A percentile compares a stretch with the other conserved stretches of the same genome.
These are phyloP conservation scores for Phaeoacremonium minimum DNA, from an alignment of 2,329 filamentous ascomycete species.

Conservation along the genomic window DNA sequence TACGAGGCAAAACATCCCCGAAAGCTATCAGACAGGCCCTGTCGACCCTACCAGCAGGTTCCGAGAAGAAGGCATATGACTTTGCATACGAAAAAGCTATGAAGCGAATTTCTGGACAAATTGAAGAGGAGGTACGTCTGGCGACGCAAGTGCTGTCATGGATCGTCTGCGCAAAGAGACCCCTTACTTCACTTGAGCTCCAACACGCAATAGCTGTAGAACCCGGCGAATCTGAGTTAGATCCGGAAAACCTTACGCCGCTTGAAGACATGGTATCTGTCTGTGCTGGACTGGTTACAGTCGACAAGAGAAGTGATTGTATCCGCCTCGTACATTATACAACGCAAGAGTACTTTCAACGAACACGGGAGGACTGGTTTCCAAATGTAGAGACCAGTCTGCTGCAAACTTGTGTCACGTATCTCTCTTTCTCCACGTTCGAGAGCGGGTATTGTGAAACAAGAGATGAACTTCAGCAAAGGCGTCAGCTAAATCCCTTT, in stretches of 20 bases:
- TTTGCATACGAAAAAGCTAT: constrained; percentile 35
- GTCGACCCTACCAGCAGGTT: background rate
- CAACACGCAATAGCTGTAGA: constrained; percentile 36
- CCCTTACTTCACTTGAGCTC: constrained; percentile 27
- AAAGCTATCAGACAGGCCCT: constrained; percentile 3
- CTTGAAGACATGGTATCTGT: constrained; percentile 26
- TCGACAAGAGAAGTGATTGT: constrained; percentile 30
- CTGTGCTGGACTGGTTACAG: constrained; percentile 35
- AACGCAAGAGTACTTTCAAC: constrained; percentile 37
- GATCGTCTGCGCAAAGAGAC: constrained; percentile 31
- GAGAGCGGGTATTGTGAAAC: background rate
- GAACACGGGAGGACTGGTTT: constrained; percentile 7
- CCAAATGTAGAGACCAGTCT: background rate
- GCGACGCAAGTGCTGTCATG: constrained; percentile 33
- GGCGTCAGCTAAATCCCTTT: background rate
- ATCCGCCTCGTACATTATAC: constrained; percentile 41
- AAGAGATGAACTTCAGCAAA: background rate
- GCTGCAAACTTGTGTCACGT: background rate
- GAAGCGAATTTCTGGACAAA: constrained; percentile 34
- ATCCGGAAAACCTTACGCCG: constrained; percentile 27
- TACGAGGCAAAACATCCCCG: background rate
- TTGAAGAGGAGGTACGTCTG: constrained; percentile 20
- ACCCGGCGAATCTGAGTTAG: constrained; percentile 15
- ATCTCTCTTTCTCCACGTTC: background rate
- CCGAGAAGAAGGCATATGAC: constrained; percentile 20